Evolutionary conservation across 345 rosid genomes (phyloP).

Genomic region (Triadica sebifera): DNA sequence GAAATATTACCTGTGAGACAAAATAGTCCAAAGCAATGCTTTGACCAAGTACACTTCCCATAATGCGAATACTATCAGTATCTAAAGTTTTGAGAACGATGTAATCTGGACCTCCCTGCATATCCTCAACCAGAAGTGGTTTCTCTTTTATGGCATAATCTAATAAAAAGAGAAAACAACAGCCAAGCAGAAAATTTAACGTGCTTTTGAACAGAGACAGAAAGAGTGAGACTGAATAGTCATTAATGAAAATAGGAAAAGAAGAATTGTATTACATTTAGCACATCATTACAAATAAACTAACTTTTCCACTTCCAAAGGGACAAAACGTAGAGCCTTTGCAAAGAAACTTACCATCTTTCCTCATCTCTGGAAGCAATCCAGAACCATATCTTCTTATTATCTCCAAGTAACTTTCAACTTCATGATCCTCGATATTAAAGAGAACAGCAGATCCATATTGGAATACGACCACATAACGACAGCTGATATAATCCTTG

Average conservation of each 20-base stretch:
- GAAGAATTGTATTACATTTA: neutral
- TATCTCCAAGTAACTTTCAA: slow-evolving; percentile 59
- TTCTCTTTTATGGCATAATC: slow-evolving; percentile 90
- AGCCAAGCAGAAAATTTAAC: slow-evolving; percentile 21
- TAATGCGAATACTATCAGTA: slow-evolving; percentile 76
- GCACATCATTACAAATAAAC: neutral
- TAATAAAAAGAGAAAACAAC: slow-evolving; percentile 27
- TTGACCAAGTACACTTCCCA: slow-evolving; percentile 94
- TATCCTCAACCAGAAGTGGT: slow-evolving; percentile 62
- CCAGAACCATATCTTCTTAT: slow-evolving; percentile 77
- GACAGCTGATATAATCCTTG: slow-evolving; percentile 42
- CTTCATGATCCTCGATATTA: slow-evolving; percentile 68
- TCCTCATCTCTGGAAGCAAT: slow-evolving; percentile 73
- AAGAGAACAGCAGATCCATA: slow-evolving; percentile 92
- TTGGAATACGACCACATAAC: slow-evolving; percentile 82
- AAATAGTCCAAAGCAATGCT: slow-evolving; percentile 91
- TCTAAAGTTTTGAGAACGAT: slow-evolving; percentile 71
- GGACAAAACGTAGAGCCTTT: neutral
- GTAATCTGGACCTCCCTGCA: slow-evolving; percentile 84
- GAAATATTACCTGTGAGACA: slow-evolving; percentile 73
- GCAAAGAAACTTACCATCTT: slow-evolving; percentile 55
- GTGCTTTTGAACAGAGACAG: neutral
- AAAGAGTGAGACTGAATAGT: neutral
- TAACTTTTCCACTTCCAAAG: neutral
- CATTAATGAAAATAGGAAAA: neutral